Evolutionary conservation across 106 monocot species (phyloP), one percentile per base, ranked within the genome.

Genomic region (Posidonia australis): DNA sequence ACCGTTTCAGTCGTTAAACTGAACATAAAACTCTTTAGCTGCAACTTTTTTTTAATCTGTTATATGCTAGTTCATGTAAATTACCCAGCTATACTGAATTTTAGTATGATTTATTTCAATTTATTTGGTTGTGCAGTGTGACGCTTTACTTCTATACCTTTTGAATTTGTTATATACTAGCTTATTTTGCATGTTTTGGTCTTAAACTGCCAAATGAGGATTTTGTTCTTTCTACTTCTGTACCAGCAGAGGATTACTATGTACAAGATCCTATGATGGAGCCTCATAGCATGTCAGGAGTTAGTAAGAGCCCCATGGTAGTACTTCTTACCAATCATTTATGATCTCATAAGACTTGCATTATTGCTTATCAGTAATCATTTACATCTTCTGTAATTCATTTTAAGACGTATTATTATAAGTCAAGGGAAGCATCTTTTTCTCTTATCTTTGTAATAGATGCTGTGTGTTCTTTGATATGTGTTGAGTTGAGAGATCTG

Each of bases 231-330:
- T 43, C 28, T 42, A 51, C 44, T 43, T 13, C 13, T 62, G 36
- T 29, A 20, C 14, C 22, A 44, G 25, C 67, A 78, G 67, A 72
- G 22, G 67, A 67, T 52, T 72, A 63, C 61, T 72, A 68, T 63
- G 63, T 72, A 54, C 67, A 62, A 61, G 77, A 77, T 78, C 44
- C 59, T 62, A 63, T 54, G 12, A 58, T 44, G 9, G 44, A 31
- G 31, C 22, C 71, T 54, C 23, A 46, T 24, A 72, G 61, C 60
- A 51, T 67, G 20, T 22, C 27, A 46, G 28, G 21, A 53, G 67
- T 23, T 66, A 51, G 11, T 46, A 66, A 60, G 28, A 41, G 53
- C 14, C 51, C 30, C 30, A 60, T 0, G 61, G 61, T 62, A n/a
- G n/a, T n/a, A 23, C 12, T 58, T 29, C 10, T 28, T 17, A 27